Evolutionary conservation across 176 grass and related monocot genomes (phyloP), one percentile per base, ranked within the genome.

Genomic region (Raddia distichophylla): DNA sequence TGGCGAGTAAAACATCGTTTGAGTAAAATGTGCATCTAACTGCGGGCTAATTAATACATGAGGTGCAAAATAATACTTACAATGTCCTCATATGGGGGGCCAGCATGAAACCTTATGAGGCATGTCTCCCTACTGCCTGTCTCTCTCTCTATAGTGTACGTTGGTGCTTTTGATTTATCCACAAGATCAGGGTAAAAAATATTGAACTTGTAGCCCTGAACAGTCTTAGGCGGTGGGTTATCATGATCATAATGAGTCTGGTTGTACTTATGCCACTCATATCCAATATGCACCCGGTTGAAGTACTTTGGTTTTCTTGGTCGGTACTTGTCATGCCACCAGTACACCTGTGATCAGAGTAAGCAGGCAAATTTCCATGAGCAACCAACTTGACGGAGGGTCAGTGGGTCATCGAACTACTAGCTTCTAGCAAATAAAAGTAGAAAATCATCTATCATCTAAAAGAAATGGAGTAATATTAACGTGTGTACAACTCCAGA

Each of bases 181-280:
- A 99, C 93, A 35, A 99, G 90, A 82, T 99, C 96, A 71, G 93
- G 96, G 71, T 99, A 99, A 89, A 99, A 99, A 75, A 99, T 90
- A 65, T 99, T 99, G 82, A 99, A 99, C 84, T 99, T 99, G 64
- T 99, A 99, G 54, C 96, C 96, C 75, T 99, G 96, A 69, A 99
- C 96, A 56, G 88, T 90, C 85, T 99, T 99, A 14, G 96, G 93
- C 0, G 93, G 96, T 35, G 96, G 96, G 48, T 99, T 99, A 69
- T 99, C 93, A 5, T 98, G 96, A 67, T 93, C 96, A 77, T 98
- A 98, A 71, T 98, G 96, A 15, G 96, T 95, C 70, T 98, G 93
- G 67, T 98, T 98, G 69, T 98, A 98, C 79, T 98, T 98, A 69
- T 98, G 93, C 96, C 96, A 98, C 80, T 95, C 96, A 17, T 98